Base-by-base conservation (phyloP, 2,329 filamentous ascomycete species). In the Ascochyta viciae-villosae region DNA sequence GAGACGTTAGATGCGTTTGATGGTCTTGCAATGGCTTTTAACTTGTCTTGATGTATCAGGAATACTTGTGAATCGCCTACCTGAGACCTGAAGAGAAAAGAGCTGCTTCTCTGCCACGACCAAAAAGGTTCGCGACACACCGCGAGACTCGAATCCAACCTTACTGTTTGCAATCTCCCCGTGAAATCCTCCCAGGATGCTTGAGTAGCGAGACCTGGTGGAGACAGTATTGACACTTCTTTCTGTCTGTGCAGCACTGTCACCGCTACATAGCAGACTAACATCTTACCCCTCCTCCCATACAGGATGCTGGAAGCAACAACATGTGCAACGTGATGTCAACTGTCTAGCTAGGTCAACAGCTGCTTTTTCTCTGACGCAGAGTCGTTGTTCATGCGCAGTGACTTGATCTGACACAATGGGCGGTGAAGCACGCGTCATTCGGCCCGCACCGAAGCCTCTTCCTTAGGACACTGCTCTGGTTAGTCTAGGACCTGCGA, bases 401-500 rank as follows among this genome's bases (percentile, higher is more conserved):
- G 52, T 40, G 27, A 38, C 34, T 19, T 15, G 44, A 48, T 49
- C 54, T 48, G 54, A 57, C 39, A 49, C 48, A 51, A 57, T 49
- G 54, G 54, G 54, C 48, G 48, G 48, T 52, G 54, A 52, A 31
- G 34, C 44, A 46, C 33, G 46, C 46, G 46, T 50, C 41, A 24
- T 37, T 45, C 54, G 54, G 54, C 38, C 54, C 54, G 54, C 39
- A 49, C 54, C 49, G 54, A 38, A 52, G 54, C 54, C 49, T 41
- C 29, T 39, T 31, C 22, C 31, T 44, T 57, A 44, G 49, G 37
- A 49, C 19, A n/a, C n/a, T 13, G n/a, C 51, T 39, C 24, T 39
- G 43, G 38, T 48, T 43, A 38, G 50, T 12, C 5, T 15, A 9
- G n/a, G 31, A 10, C 33, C 51, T 10, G 16, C 16, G 19, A 45